phyloP scores from a whole-genome alignment of 2,329 filamentous ascomycete species.

The Fusarium sp. region DNA sequence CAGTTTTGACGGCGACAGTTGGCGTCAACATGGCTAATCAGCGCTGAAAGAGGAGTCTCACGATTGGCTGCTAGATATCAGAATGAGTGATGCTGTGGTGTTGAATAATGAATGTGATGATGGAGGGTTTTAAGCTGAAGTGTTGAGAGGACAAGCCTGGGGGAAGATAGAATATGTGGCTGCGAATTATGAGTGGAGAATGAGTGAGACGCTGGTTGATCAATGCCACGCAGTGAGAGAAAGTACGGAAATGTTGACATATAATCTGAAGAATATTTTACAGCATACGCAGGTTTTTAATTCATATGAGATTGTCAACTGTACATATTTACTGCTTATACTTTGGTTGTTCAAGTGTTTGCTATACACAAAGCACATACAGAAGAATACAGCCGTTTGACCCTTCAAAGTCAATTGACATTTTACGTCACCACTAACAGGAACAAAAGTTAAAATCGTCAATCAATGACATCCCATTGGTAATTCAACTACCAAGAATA shows the following conservation, averaged over 20 bases:
- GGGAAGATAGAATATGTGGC: conserved; percentile 1
- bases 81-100: neutral
- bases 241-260: neutral
- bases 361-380: too few species aligned
- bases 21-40: conserved; percentile 54
- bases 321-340: too few species aligned
- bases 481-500: conserved; percentile 14
- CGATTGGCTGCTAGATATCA: neutral
- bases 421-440: neutral
- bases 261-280: neutral
- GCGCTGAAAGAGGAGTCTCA: neutral
- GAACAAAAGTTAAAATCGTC: conserved; percentile 5
- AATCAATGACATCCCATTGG: conserved; percentile 32
- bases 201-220: conserved; percentile 8
- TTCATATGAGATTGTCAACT: too few species aligned
- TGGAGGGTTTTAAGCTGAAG: neutral
- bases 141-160: conserved; percentile 6
- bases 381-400: neutral
- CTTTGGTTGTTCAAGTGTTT: too few species aligned
- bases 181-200: conserved; percentile 20
- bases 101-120: neutral
- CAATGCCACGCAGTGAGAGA: neutral
- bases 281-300: too few species aligned
- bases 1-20: conserved; percentile 49
- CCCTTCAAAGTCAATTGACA: neutral